Evolutionary conservation across 345 rosid genomes (phyloP), one percentile per base, ranked within the genome.

Genomic region (Salix koriyanagi): DNA sequence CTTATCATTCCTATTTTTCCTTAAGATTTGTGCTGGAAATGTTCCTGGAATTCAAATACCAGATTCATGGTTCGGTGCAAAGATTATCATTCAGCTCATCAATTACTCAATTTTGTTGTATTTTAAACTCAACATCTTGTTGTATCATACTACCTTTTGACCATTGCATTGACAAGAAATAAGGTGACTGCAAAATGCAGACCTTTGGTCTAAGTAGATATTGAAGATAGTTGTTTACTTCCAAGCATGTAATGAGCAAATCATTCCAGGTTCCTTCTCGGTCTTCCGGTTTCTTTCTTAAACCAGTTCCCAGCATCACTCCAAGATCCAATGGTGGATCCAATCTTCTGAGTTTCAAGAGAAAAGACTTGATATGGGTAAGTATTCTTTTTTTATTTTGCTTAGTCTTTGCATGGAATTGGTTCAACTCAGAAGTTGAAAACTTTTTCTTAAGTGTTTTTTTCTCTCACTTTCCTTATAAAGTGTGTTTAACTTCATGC

Each of bases 281-380:
- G 69, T 94, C 94, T 75, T 74, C 83, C 76, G 91, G 98, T 52
- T 93, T 95, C 86, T 83, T 91, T 77, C 97, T 95, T 65, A 95
- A 95, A 88, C 97, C 99, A 5, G 94, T 91, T 71, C 83, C 91
- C 73, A 91, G 71, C 81, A 79, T 92, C 76, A 83, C 86, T 71
- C 88, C 92, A 30, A 84, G 80, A 80, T 81, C 89, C 67, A 84
- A 54, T 82, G 88, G 85, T 78, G 91, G 90, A 69, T 86, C 90
- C 23, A 85, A 85, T 89, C 91, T 91, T 76, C 86, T 92, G 80
- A 91, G 94, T 87, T 90, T 91, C 86, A 90, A 85, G 85, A 89
- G 85, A 77, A 92, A 93, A 83, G 96, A 90, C 81, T 74, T 89
- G 52, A 88, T 84, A 79, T 96, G 98, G 99, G 99, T 96, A 93